phyloP scores from a whole-genome alignment of 768 basidiomycete species.

The Chiua virens region DNA sequence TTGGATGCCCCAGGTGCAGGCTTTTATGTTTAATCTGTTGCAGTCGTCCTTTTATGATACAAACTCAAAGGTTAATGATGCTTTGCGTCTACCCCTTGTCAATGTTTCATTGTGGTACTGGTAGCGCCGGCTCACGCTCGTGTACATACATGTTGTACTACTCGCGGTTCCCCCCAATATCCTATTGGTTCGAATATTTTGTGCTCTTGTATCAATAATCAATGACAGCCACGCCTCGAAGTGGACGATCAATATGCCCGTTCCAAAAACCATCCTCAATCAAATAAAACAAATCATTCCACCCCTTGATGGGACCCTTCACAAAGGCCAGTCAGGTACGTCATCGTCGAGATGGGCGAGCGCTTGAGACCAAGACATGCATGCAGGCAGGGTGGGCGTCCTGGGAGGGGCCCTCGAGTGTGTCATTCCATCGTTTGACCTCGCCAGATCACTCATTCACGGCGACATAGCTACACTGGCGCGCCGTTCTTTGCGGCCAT shows the following conservation, averaged over 20 bases:
- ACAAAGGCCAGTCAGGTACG: conserved; percentile 93
- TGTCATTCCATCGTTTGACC: conserved; percentile 26
- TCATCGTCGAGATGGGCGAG: conserved; percentile 1
- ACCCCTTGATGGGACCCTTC: conserved; percentile 81
- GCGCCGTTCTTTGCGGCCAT: conserved; percentile 96
- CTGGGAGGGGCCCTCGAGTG: conserved; percentile 93
- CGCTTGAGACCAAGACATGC: conserved; percentile 1
- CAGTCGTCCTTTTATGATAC: conserved; percentile 21
- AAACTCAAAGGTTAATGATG: conserved; percentile 26
- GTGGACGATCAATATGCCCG: conserved; percentile 46
- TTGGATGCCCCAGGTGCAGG: conserved; percentile 15
- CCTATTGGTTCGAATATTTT: conserved; percentile 10
- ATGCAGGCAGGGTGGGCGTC: conserved; percentile 82
- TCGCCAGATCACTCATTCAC: not conserved
- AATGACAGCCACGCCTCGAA: too few species aligned
- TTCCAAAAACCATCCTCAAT: conserved; percentile 59
- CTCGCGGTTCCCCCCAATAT: conserved; percentile 17
- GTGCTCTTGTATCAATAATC: not conserved
- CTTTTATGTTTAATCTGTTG: conserved; percentile 1
- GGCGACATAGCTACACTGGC: conserved; percentile 79
- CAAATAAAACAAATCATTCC: conserved; percentile 86
- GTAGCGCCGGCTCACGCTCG: conserved; percentile 15
- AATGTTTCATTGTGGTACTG: not conserved
- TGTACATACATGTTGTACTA: conserved; percentile 30
- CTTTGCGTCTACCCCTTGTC: conserved; percentile 11